Percentiles rank a stretch among this genome's conserved stretches.
These are phyloP conservation scores for Immersiporthe knoxdaviesiana DNA, from an alignment of 2,329 filamentous ascomycete genomes.

Conservation along the genomic window DNA sequence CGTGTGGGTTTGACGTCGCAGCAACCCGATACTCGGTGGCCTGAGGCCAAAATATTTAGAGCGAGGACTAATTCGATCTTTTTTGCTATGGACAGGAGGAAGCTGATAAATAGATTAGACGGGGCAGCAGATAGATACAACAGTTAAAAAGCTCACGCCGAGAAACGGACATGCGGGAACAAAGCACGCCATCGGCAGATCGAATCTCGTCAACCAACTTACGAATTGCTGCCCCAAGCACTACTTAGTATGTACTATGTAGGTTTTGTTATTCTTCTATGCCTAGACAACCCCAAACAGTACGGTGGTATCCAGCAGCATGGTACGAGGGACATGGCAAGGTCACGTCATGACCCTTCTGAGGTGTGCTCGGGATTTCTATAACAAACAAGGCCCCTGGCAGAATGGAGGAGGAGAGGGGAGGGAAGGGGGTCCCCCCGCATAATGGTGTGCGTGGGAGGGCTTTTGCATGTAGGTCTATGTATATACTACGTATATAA, in stretches of 20 bases:
- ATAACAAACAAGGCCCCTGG: background rate
- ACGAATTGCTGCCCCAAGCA: background rate
- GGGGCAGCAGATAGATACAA: no score
- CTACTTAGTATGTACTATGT: background rate
- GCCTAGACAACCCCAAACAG: background rate
- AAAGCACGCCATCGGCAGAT: constrained; percentile 30
- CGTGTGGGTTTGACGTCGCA: background rate
- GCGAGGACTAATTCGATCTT: background rate
- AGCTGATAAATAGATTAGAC: background rate
- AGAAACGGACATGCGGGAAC: constrained; percentile 21
- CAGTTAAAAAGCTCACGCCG: constrained; percentile 15
- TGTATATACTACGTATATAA: no score
- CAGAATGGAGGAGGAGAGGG: background rate
- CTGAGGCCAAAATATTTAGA: background rate
- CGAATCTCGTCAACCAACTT: constrained; percentile 29
- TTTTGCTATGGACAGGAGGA: background rate
- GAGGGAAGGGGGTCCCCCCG: no score
- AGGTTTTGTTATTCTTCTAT: no score
- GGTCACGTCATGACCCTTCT: constrained; percentile 22
- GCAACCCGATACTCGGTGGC: background rate
- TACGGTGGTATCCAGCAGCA: background rate
- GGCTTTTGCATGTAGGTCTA: background rate
- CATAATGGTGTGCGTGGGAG: background rate
- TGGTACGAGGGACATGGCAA: constrained; percentile 7
- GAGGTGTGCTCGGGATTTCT: constrained; percentile 19